phyloP scores from a whole-genome alignment of 2,329 filamentous ascomycete genomes.

The Phialemonium atrogriseum region DNA sequence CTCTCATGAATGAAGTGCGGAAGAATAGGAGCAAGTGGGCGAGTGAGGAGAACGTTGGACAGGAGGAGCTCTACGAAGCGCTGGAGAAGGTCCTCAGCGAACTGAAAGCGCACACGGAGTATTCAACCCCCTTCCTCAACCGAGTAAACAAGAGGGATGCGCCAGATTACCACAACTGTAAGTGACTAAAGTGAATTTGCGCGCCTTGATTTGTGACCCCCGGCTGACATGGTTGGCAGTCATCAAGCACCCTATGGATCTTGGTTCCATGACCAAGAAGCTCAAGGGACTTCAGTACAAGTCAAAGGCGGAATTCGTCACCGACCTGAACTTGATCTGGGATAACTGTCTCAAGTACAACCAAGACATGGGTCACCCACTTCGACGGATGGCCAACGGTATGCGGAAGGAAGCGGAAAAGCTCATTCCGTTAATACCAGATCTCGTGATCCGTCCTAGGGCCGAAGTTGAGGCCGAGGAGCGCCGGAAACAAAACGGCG shows the following conservation, averaged over 20 bases:
- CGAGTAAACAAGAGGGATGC: conserved; percentile 95
- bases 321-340: conserved; percentile 93
- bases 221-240: no score
- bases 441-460: conserved; percentile 80
- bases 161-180: conserved; percentile 87
- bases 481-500: conserved; percentile 77
- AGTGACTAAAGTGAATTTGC: no score
- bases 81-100: conserved; percentile 95
- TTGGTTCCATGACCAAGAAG: conserved; percentile 98
- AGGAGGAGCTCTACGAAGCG: conserved; percentile 96
- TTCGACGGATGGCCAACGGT: conserved; percentile 86
- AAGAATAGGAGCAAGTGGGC: conserved; percentile 99
- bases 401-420: conserved; percentile 99
- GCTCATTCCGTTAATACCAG: conserved; percentile 87
- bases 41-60: conserved; percentile 92
- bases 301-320: conserved; percentile 89
- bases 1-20: conserved; percentile 91
- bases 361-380: conserved; percentile 74
- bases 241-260: conserved; percentile 96
- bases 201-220: no score
- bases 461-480: conserved; percentile 90
- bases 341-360: conserved; percentile 96
- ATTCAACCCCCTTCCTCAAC: conserved; percentile 90
- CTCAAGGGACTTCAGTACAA: conserved; percentile 73
- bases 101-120: conserved; percentile 93